phyloP scores from a whole-genome alignment of 345 rosid species.

The Gossypium rotundifolium region DNA sequence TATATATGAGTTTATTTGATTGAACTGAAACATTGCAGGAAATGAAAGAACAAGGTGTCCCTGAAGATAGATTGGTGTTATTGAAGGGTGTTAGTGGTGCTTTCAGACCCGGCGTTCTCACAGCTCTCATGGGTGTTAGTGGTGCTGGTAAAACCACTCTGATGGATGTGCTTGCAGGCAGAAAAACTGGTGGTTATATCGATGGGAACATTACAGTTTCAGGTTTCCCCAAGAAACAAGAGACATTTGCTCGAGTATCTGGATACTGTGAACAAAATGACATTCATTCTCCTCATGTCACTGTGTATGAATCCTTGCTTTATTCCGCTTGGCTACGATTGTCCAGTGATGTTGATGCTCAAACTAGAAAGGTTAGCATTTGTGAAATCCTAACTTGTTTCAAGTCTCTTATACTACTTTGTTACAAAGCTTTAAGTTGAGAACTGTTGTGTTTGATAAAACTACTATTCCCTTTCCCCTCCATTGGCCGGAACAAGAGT shows the following conservation, averaged over 20 bases:
- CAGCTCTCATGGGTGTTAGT: conserved; percentile 82
- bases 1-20: background rate
- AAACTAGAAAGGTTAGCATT: conserved; percentile 47
- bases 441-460: background rate
- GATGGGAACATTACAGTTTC: conserved; percentile 64
- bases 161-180: conserved; percentile 88
- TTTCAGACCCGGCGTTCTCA: conserved; percentile 80
- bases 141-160: conserved; percentile 93
- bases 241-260: conserved; percentile 73
- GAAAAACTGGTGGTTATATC: conserved; percentile 76
- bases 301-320: conserved; percentile 67
- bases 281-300: conserved; percentile 76
- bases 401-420: background rate
- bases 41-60: conserved; percentile 57
- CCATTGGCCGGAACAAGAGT: background rate
- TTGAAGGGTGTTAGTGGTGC: conserved; percentile 74
- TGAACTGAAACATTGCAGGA: conserved; percentile 25
- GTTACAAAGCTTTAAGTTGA: background rate
- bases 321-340: conserved; percentile 79
- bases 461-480: background rate
- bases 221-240: conserved; percentile 73
- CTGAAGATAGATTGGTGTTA: conserved; percentile 56
- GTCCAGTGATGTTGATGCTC: conserved; percentile 35
- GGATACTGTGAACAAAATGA: conserved; percentile 84
- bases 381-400: background rate